Base-by-base conservation (phyloP, 176 grass and related monocot species). In the Poa pratensis region DNA sequence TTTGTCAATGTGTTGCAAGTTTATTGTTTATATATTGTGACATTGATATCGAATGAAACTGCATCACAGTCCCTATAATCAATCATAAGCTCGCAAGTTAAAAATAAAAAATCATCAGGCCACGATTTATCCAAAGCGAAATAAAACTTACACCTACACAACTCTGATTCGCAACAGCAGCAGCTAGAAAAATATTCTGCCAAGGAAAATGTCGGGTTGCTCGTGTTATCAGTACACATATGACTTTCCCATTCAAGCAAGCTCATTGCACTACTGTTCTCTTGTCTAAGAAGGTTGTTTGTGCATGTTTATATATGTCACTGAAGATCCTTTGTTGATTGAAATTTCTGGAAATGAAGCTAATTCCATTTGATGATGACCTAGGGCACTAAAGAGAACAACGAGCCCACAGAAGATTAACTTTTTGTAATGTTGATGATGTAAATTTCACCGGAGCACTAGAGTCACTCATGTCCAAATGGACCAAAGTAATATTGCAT, bases 21-120 rank as follows among this genome's bases (percentile, higher is more conserved):
- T 81, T 55, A 23, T 74, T 82, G 70, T 48, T 76, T 67, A 87
- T 35, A 23, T 82, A 7, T 8, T 57, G 6, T 78, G 13, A 70
- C 46, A 86, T 63, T 49, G 48, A 67, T 39, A 26, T 82, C 49
- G 54, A 45, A 26, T 68, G 18, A 49, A 46, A 79, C 14, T 59
- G 19, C 5, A 60, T 79, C 32, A 5, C 37, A 70, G 19, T 6
- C 13, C 35, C 1, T 6, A 70, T 27, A 78, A 78, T 51, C 17
- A 50, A 27, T 50, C 42, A 69, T 69, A 69, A 77, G 60, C 40
- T 75, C 69, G 16, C 12, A 2, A 14, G 43, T 52, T 15, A 63
- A 9, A 37, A 53, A 16, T 14, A 28, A 35, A 55, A 46, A 39
- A 35, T 6, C 9, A 86, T 52, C 32, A 22, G 27, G 13, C 60